These are phyloP conservation scores for Hura crepitans DNA, from an alignment of 441 rosid species.

Conservation along the genomic window DNA sequence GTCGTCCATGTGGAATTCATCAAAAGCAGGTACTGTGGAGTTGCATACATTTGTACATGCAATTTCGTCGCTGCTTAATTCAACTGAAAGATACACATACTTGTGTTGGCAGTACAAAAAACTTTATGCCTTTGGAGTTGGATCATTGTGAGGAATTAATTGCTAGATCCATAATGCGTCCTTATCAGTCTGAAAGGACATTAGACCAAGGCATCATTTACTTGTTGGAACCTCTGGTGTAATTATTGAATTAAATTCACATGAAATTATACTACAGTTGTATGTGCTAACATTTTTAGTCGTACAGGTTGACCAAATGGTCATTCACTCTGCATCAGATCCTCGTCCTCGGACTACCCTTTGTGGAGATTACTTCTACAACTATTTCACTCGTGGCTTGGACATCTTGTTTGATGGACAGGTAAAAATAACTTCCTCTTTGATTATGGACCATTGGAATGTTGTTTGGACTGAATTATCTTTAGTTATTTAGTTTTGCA, in stretches of 20 bases:
- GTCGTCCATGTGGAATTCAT: conserved; percentile 97
- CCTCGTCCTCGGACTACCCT: conserved; percentile 79
- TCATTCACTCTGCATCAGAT: conserved; percentile 89
- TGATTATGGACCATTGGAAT: not conserved
- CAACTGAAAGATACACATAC: not conserved
- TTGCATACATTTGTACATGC: conserved; percentile 17
- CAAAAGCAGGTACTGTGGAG: conserved; percentile 72
- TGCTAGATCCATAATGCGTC: not conserved
- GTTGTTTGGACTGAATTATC: conserved; percentile 8
- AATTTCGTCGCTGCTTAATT: conserved; percentile 7
- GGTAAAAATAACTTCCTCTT: conserved; percentile 33
- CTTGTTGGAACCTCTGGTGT: not conserved
- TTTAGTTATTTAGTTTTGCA: conserved; percentile 37
- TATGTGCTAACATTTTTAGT: not conserved
- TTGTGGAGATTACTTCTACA: conserved; percentile 95
- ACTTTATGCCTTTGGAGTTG: not conserved
- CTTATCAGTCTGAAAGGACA: not conserved
- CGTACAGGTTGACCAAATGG: conserved; percentile 94
- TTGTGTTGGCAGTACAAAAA: not conserved
- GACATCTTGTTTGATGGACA: conserved; percentile 96
- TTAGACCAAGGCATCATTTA: not conserved
- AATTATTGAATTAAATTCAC: not conserved
- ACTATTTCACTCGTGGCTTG: conserved; percentile 90
- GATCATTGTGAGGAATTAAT: not conserved
- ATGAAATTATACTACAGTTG: not conserved